Percentiles rank a stretch among this genome's conserved stretches.
phyloP scores from a whole-genome alignment of 768 basidiomycete genomes.

The Suillus spraguei region DNA sequence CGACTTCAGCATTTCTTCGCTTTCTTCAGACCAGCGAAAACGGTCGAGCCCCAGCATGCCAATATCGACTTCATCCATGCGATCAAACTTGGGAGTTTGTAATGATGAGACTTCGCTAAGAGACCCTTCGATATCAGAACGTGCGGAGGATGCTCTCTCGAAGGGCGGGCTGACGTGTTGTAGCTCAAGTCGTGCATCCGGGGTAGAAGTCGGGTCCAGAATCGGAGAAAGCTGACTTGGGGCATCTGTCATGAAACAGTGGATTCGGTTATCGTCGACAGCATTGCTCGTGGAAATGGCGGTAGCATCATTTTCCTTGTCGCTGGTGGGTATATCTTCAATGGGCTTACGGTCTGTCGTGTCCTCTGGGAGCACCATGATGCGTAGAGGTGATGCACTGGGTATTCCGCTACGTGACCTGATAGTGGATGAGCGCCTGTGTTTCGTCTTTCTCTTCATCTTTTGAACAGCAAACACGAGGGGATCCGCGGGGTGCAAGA shows the following conservation, averaged over 20 bases:
- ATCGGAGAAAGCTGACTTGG: constrained; percentile 14
- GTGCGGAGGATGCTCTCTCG: constrained; percentile 1
- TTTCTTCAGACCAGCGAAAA: constrained; percentile 23
- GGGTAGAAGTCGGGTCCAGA: not conserved
- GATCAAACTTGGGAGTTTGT: constrained; percentile 20
- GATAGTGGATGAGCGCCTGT: constrained; percentile 11
- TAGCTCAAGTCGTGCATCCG: not conserved
- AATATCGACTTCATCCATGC: constrained; percentile 18
- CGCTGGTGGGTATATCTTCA: not conserved
- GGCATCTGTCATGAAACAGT: constrained; percentile 13
- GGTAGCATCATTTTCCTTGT: constrained; percentile 8
- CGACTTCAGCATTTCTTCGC: constrained; percentile 15
- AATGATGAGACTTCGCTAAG: constrained; percentile 17
- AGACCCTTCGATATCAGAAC: constrained; percentile 8
- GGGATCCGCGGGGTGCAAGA: not conserved
- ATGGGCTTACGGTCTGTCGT: not conserved
- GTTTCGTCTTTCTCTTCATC: constrained; percentile 7
- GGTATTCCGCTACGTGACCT: constrained; percentile 17
- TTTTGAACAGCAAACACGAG: constrained; percentile 11
- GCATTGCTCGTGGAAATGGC: constrained; percentile 1
- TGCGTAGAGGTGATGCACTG: constrained; percentile 11
- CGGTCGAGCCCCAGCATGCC: constrained; percentile 30
- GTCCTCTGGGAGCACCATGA: constrained; percentile 4
- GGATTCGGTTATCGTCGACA: not conserved
- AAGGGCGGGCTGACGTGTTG: not conserved